Evolutionary conservation across 495 filamentous ascomycete species (phyloP), one percentile per base, ranked within the genome.

Genomic region (Halenospora varia): DNA sequence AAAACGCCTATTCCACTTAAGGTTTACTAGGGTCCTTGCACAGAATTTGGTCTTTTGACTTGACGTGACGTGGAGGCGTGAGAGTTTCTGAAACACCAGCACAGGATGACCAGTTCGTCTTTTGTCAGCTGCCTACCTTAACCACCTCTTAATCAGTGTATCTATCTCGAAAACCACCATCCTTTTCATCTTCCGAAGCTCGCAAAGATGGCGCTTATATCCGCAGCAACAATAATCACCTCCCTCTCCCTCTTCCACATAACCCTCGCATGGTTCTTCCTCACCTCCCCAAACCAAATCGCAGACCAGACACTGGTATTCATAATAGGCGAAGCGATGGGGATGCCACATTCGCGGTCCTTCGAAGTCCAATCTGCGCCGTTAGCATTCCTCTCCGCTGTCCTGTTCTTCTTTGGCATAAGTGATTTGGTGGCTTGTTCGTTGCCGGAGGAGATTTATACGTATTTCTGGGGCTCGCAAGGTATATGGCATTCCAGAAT

Each of bases 241-340:
- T 83, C 82, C 35, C 75, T 96, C 58, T 87, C 84, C 62, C 79
- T 96, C 69, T 88, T 93, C 76, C 86, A 93, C 70, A 71, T 94
- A 58, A 87, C 88, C 18, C 78, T 93, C 23, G 87, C 82, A 66
- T 91, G 85, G 71, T 90, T 92, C 79, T 86, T 96, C 74, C 79
- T 91, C 66, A 85, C 80, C 51, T 82, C 78, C 23, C 91, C 92
- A 2, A 67, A 70, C 39, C 72, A 77, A 56, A 79, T 96, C 59
- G 82, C 86, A 44, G 86, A 94, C 66, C 90, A 91, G 53, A 86
- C 89, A 44, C 63, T 96, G 10, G 89, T 96, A 51, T 92, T 83
- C 64, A 81, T 96, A 42, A 73, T 96, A 13, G 91, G 91, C 44
- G 90, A 94, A 68, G 78, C 89, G 44, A 85, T 94, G 82, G 80